phyloP scores from a whole-genome alignment of 257 asterid species.

The Coffea eugenioides region DNA sequence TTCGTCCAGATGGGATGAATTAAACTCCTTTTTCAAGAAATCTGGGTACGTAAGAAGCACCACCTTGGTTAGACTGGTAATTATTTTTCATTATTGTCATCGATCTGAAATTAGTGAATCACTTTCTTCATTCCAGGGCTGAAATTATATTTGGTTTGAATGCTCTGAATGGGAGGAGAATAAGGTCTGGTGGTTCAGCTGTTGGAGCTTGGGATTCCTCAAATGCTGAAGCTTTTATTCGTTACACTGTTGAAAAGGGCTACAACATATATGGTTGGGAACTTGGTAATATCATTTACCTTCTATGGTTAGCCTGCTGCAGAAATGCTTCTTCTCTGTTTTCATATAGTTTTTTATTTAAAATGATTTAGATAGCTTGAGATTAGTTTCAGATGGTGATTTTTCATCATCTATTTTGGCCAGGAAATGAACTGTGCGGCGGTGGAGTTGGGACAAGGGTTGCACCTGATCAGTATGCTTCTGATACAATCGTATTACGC shows the following conservation, averaged over 20 bases:
- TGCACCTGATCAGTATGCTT: conserved; percentile 50
- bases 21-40: conserved; percentile 57
- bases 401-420: not conserved
- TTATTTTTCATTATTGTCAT: not conserved
- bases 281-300: conserved; percentile 45
- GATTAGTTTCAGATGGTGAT: not conserved
- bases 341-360: not conserved
- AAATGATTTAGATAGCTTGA: not conserved
- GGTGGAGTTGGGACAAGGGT: conserved; percentile 53
- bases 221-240: conserved; percentile 61
- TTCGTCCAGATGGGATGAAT: conserved; percentile 78
- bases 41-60: conserved; percentile 49
- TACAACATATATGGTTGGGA: conserved; percentile 72
- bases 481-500: conserved; percentile 38
- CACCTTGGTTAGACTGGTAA: not conserved
- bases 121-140: conserved; percentile 45
- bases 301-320: no score
- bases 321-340: not conserved
- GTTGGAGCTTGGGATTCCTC: conserved; percentile 60
- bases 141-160: conserved; percentile 62
- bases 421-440: conserved; percentile 78
- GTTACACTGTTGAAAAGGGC: conserved; percentile 60
- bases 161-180: conserved; percentile 57
- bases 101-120: not conserved
- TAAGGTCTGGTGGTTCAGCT: conserved; percentile 36